Conservation (phyloP, 768 basidiomycete species). For the Phylloporus sp. region DNA sequence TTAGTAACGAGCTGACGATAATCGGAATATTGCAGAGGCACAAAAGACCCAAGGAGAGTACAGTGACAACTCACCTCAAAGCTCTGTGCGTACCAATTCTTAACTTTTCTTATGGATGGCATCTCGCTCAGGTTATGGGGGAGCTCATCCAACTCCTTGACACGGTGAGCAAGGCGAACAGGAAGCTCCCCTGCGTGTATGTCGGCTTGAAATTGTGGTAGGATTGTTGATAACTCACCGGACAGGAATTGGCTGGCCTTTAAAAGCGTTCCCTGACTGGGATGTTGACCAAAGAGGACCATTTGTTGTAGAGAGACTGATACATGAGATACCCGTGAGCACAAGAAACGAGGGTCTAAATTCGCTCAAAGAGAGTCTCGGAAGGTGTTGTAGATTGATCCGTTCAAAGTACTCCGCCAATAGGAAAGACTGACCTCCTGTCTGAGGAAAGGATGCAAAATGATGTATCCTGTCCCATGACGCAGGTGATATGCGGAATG, state of each 20-base stretch:
- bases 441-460: conserved; percentile 89
- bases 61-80: conserved; percentile 69
- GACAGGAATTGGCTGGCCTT: conserved; percentile 86
- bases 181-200: conserved; percentile 76
- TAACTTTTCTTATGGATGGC: conserved; percentile 90
- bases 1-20: conserved; percentile 2
- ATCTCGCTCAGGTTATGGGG: conserved; percentile 89
- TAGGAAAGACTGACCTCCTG: conserved; percentile 64
- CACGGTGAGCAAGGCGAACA: conserved; percentile 92
- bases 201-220: background rate
- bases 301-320: conserved; percentile 94
- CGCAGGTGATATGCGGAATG: conserved; percentile 69
- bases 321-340: conserved; percentile 5
- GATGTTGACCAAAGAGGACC: conserved; percentile 96
- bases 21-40: background rate
- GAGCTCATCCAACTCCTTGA: conserved; percentile 91
- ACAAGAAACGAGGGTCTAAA: background rate
- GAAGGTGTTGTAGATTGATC: too few relatives aligned
- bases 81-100: conserved; percentile 98
- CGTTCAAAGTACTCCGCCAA: too few relatives aligned
- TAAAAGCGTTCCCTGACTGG: conserved; percentile 90
- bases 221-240: conserved; percentile 41
- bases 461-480: conserved; percentile 91
- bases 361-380: too few relatives aligned
- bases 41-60: background rate